Evolutionary conservation across 176 grass and related monocot genomes (phyloP).

Genomic region (bread wheat (Triticum aestivum)): IWGSC_CS_RefSeq_v2.1 NC_057813.1:296964013-296964512

Average conservation of each 20-base stretch:
- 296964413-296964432: neutral
- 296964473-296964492: too few relatives aligned
- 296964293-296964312: neutral
- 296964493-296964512: neutral
- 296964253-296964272: neutral
- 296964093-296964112: neutral
- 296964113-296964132: neutral
- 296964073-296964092: constrained; percentile 82
- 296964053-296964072: constrained; percentile 91
- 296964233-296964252: neutral
- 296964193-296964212: neutral
- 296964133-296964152: neutral
- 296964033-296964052: constrained; percentile 97
- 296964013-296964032: constrained; percentile 69
- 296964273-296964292: neutral
- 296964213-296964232: constrained; percentile 11
- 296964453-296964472: neutral
- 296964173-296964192: neutral
- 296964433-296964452: neutral
- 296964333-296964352: neutral
- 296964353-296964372: neutral
- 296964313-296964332: neutral
- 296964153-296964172: neutral
- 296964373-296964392: neutral
- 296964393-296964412: constrained; percentile 6